A percentile compares a stretch with the other conserved stretches of the same genome.
These are phyloP conservation scores for Lipomyces kockii DNA, from an alignment of 805 yeast genomes.

Conservation along the genomic window DNA sequence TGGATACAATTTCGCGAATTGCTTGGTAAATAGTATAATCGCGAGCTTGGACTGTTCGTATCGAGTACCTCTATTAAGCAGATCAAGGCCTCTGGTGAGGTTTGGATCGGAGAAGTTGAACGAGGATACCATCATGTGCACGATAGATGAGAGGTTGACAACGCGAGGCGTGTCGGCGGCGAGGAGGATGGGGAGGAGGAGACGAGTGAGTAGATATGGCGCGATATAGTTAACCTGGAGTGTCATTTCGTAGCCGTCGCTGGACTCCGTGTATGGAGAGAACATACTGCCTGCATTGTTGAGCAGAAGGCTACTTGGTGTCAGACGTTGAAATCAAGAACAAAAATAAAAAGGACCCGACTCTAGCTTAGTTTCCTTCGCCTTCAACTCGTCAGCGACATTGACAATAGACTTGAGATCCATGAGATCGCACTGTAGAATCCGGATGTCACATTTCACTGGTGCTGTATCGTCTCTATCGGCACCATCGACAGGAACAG, in stretches of 20 bases:
- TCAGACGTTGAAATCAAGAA: not conserved
- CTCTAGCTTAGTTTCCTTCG: constrained; percentile 49
- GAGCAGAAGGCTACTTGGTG: constrained; percentile 53
- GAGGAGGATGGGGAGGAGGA: constrained; percentile 25
- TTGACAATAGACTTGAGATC: constrained; percentile 23
- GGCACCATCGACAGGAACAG: not conserved
- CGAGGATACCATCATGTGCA: constrained; percentile 11
- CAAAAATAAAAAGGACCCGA: constrained; percentile 6
- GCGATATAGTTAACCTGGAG: constrained; percentile 78
- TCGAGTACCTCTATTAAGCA: constrained; percentile 14
- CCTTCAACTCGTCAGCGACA: constrained; percentile 33
- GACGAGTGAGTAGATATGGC: constrained; percentile 70
- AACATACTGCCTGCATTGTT: constrained; percentile 85
- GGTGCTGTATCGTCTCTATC: not conserved
- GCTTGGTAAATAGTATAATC: constrained; percentile 25
- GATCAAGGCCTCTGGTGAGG: constrained; percentile 11
- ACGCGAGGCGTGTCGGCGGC: constrained; percentile 28
- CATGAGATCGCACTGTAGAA: constrained; percentile 26
- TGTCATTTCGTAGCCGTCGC: constrained; percentile 76
- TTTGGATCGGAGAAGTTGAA: constrained; percentile 32
- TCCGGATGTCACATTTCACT: constrained; percentile 5
- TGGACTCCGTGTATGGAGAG: constrained; percentile 66
- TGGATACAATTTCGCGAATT: constrained; percentile 32
- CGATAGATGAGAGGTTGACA: constrained; percentile 31
- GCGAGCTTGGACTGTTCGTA: constrained; percentile 36